A percentile compares a stretch with the other conserved stretches of the same genome.
phyloP scores from a whole-genome alignment of 116 monocot species.

The Trichopus zeylanicus region DNA sequence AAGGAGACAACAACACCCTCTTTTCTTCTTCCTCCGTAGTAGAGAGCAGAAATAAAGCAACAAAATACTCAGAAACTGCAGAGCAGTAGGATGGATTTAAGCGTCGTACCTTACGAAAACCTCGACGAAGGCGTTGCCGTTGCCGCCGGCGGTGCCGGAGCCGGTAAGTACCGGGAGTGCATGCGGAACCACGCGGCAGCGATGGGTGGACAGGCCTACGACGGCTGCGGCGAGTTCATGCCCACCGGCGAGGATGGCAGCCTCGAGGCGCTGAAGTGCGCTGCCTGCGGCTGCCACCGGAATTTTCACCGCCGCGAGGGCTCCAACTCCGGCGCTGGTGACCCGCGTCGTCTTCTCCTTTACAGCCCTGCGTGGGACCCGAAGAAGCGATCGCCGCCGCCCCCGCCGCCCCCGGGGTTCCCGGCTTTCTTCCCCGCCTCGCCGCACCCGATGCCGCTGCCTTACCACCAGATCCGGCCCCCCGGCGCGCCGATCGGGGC shows the following conservation, averaged over 20 bases:
- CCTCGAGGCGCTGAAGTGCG: conserved; percentile 48
- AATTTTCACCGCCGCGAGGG: conserved; percentile 59
- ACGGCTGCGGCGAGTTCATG: conserved; percentile 93
- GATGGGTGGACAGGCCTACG: conserved; percentile 58
- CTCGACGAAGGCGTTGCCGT: conserved; percentile 2
- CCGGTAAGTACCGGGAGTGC: conserved; percentile 54
- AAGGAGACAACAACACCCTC: conserved; percentile 1
- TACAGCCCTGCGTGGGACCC: conserved; percentile 10
- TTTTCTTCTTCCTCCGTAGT: too few relatives aligned
- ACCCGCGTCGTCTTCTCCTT: conserved; percentile 12
- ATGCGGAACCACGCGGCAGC: conserved; percentile 75
- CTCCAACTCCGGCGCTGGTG: background rate
- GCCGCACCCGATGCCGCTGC: conserved; percentile 4
- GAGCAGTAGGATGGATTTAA: conserved; percentile 15
- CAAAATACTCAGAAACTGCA: background rate
- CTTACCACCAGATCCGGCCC: conserved; percentile 10
- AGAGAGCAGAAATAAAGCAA: background rate
- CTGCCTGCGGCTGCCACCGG: conserved; percentile 87
- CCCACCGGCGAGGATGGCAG: conserved; percentile 31
- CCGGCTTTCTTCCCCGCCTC: conserved; percentile 5
- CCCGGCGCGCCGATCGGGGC: background rate
- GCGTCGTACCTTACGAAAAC: conserved; percentile 20
- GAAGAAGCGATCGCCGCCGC: conserved; percentile 4
- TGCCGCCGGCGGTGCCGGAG: conserved; percentile 9
- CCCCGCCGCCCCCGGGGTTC: conserved; percentile 8